Evolutionary conservation across 2,329 filamentous ascomycete species (phyloP), one percentile per base, ranked within the genome.

Genomic region (Talaromyces sp.): DNA sequence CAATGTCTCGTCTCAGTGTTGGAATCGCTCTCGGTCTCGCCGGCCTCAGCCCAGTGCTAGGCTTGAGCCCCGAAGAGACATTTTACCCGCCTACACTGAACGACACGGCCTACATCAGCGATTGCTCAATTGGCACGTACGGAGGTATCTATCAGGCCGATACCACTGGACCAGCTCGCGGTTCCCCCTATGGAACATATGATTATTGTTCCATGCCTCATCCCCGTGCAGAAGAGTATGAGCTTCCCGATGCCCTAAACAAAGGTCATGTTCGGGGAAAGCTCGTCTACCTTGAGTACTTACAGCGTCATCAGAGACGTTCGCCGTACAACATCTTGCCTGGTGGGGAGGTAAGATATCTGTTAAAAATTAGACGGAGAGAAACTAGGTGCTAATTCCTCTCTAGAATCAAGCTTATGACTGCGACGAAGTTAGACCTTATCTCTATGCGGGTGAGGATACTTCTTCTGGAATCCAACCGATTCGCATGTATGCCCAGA

Each of bases 201-300:
- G 67, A 75, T 53, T 75, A 75, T 56, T 75, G 73, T 41, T 67
- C 67, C 13, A 75, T 75, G 73, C 73, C 73, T 10, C 73, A 75
- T 64, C 73, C 73, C 2, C 70, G 69, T 36, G 54, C 46, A 13
- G 55, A 67, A 13, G 67, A 71, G 25, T 75, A 75, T 48, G 22
- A 64, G 5, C 59, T 70, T 8, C 73, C 73, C 0, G 59, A 52
- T 5, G 64, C 69, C 5, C 60, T 74, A 7, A 59, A 59, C 5
- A 66, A 69, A 9, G 64, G 66, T 0, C 63, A 65, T 4, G 60
- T 67, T 9, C 61, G 66, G 2, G 71, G 65, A 2, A 65, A 67
- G 15, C 58, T 75, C n/a, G 67, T 73, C 2, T 73, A 74, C 39
- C 62, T 75, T 1, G 70, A 74, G 55, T 75, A 75, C 55, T 53